Conservation (phyloP, 2,329 filamentous ascomycete species). For the Pyricularia grisea region DNA sequence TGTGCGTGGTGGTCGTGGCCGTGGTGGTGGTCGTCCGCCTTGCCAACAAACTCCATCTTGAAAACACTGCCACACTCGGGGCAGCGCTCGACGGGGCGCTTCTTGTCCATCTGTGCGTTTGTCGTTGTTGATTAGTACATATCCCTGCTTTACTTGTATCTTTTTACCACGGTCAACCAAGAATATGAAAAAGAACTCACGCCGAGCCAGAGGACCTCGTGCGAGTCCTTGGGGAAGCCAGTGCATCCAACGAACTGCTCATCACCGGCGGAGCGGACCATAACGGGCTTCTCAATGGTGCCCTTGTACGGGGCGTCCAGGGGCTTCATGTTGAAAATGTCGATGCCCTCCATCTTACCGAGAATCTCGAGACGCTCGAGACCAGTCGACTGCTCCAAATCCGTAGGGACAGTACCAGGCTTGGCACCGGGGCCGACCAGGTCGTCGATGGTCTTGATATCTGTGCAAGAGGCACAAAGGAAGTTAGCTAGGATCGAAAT, state of each 20-base stretch:
- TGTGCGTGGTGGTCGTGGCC: slow-evolving; percentile 45
- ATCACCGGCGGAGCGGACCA: slow-evolving; percentile 83
- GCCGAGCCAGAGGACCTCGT: slow-evolving; percentile 83
- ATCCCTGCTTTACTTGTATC: background rate
- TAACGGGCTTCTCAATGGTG: slow-evolving; percentile 82
- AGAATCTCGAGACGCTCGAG: slow-evolving; percentile 97
- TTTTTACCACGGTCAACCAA: background rate
- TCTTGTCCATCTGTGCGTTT: slow-evolving; percentile 61
- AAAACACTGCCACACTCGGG: slow-evolving; percentile 92
- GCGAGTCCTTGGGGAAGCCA: slow-evolving; percentile 84
- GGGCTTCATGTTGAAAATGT: slow-evolving; percentile 97
- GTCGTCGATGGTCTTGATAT: slow-evolving; percentile 74
- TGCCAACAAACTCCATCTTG: slow-evolving; percentile 96
- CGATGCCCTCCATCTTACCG: slow-evolving; percentile 97
- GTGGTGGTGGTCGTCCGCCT: slow-evolving; percentile 60
- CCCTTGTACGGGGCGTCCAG: slow-evolving; percentile 61
- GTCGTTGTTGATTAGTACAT: background rate
- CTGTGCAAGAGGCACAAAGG: slow-evolving; percentile 37
- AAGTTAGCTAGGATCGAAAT: slow-evolving; percentile 8
- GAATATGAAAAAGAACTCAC: slow-evolving; percentile 41
- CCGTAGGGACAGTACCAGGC: slow-evolving; percentile 79
- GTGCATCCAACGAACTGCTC: slow-evolving; percentile 98
- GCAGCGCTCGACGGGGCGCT: slow-evolving; percentile 90
- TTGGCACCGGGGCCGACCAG: slow-evolving; percentile 75
- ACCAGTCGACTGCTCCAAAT: slow-evolving; percentile 93